phyloP scores from a whole-genome alignment of 768 basidiomycete genomes.

The Gyrodon lividus region DNA sequence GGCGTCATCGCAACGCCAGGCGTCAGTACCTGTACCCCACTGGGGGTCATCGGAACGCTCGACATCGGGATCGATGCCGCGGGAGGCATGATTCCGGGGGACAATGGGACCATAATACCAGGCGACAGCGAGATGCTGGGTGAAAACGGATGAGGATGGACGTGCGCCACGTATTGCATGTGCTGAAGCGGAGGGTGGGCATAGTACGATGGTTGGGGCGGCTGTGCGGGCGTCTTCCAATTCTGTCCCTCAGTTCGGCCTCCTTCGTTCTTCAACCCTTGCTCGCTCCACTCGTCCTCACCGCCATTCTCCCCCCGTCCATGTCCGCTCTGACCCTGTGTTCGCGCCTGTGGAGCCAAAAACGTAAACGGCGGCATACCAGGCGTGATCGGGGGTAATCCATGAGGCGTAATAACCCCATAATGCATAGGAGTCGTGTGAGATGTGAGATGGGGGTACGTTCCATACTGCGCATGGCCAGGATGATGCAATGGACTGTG shows the following conservation, averaged over 20 bases:
- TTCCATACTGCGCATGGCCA: conserved; percentile 26
- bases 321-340: conserved; percentile 20
- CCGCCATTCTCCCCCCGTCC: background rate
- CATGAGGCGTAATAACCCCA: conserved; percentile 63
- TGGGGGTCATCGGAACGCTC: conserved; percentile 22
- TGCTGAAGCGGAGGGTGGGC: conserved; percentile 16
- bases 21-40: conserved; percentile 8
- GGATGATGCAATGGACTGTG: conserved; percentile 34
- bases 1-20: conserved; percentile 45
- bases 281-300: conserved; percentile 3
- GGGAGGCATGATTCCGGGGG: conserved; percentile 23
- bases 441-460: conserved; percentile 23
- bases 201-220: conserved; percentile 12
- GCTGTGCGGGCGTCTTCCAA: conserved; percentile 8
- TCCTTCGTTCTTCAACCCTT: conserved; percentile 6
- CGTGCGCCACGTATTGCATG: conserved; percentile 21
- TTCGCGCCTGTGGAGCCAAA: conserved; percentile 47
- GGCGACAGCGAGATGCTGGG: conserved; percentile 32
- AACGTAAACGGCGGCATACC: conserved; percentile 96
- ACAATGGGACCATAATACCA: conserved; percentile 28
- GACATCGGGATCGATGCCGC: conserved; percentile 21
- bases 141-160: conserved; percentile 28
- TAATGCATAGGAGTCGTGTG: conserved; percentile 22
- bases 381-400: conserved; percentile 92
- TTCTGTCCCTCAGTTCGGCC: conserved; percentile 1